Conservation (phyloP, 2,329 filamentous ascomycete genomes). For the Chrysoporthe austroafricana region DNA sequence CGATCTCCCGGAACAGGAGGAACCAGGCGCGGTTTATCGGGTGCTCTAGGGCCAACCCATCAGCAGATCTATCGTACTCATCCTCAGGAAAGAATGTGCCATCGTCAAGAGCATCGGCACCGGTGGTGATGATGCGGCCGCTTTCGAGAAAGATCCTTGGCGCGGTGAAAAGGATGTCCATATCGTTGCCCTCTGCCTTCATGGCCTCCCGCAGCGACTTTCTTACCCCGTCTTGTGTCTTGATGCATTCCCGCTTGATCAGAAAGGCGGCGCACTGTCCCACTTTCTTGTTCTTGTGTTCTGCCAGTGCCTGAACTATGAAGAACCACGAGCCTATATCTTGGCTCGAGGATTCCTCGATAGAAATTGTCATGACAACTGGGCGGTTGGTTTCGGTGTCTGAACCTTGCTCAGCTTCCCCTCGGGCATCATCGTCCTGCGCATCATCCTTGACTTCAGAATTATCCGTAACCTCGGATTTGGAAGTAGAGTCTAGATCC, state of each 20-base stretch:
- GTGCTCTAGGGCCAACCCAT: not conserved
- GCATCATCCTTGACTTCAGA: no score
- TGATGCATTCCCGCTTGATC: conserved; percentile 9
- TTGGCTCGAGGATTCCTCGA: not conserved
- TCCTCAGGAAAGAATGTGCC: not conserved
- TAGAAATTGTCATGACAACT: not conserved
- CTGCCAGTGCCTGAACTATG: not conserved
- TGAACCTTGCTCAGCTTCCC: not conserved
- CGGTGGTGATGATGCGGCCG: not conserved
- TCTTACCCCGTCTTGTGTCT: not conserved
- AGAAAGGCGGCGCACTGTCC: not conserved
- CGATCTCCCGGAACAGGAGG: conserved; percentile 5
- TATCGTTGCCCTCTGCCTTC: not conserved
- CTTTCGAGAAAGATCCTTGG: not conserved
- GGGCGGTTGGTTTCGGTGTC: not conserved
- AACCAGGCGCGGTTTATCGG: conserved; percentile 11
- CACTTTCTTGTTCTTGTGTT: not conserved
- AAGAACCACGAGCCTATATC: conserved; percentile 3
- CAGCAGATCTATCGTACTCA: not conserved
- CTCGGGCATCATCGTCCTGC: not conserved
- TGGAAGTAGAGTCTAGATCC: not conserved
- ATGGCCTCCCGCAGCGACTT: conserved; percentile 5
- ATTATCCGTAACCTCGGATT: not conserved
- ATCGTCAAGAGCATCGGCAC: not conserved
- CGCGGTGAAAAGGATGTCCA: not conserved